Percentiles rank a stretch among this genome's conserved stretches.
Evolutionary conservation across 352 stramenopile species (phyloP).

Genomic region (Pythium apleroticum): DNA sequence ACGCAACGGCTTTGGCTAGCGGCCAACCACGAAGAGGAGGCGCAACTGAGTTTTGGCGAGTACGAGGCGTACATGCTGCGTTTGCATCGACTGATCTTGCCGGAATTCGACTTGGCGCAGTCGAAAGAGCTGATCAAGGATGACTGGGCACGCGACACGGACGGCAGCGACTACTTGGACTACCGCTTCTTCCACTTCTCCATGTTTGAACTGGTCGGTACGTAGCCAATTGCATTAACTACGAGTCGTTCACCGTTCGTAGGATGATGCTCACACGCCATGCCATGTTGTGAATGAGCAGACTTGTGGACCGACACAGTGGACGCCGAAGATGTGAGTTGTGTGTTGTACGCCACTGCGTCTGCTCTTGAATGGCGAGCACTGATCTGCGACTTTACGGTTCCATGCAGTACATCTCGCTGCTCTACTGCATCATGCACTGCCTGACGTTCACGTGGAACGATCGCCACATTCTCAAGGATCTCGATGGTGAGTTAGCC

Average conservation of each 20-base stretch:
- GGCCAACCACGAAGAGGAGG: conserved; percentile 30
- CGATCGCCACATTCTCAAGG: conserved; percentile 45
- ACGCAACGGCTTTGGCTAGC: conserved; percentile 73
- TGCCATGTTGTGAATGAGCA: no score
- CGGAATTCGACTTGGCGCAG: conserved; percentile 62
- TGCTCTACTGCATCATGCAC: conserved; percentile 78
- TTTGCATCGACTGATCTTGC: conserved; percentile 73
- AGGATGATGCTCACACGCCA: no score
- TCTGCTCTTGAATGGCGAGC: background rate
- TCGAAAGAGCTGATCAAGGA: conserved; percentile 67
- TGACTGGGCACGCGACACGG: conserved; percentile 67
- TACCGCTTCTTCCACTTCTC: conserved; percentile 80
- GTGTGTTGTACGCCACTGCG: background rate
- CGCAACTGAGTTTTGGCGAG: conserved; percentile 41
- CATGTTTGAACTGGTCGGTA: conserved; percentile 82
- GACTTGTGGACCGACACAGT: conserved; percentile 63
- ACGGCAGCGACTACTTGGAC: conserved; percentile 48
- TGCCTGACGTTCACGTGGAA: conserved; percentile 57
- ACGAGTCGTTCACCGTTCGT: no score
- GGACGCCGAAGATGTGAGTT: conserved; percentile 61
- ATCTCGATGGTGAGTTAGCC: conserved; percentile 40
- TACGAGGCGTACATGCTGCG: conserved; percentile 77
- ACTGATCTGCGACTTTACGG: background rate
- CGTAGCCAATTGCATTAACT: conserved; percentile 21
- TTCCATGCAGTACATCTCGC: conserved; percentile 57